Base-by-base conservation (phyloP, 495 filamentous ascomycete species). In the Zalerion maritima region DNA sequence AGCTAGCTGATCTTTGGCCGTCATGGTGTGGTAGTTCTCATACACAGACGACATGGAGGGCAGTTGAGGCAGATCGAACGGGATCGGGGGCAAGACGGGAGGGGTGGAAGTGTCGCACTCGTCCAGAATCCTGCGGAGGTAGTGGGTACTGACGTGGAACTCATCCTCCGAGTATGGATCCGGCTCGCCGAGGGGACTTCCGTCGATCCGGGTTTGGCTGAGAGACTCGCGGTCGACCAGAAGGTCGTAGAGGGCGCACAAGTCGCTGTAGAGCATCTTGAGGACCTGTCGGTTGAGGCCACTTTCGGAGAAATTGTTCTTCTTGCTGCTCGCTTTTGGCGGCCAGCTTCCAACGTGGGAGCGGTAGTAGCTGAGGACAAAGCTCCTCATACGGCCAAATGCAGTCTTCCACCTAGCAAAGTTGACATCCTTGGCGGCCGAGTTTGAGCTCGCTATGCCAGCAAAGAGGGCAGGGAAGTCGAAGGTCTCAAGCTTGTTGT, bases 391-490 rank as follows among this genome's bases (percentile, higher is more conserved):
- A 15, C 71, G 64, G 25, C 64, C 53, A 47, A 87, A 94, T 1
- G 72, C 60, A 1, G 55, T 52, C 45, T 69, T 80, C 89, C 91
- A 96, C 22, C 63, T 62, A 37, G 82, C 80, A 58, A 85, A 97
- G n/a, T 69, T 69, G 26, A 92, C 62, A 13, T 73, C 51, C 48
- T 77, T 85, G 46, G 73, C 72, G 41, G 89, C 83, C 3, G 52
- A 62, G 16, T 63, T 69, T 0, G 74, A 78, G 40, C 76, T 84
- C 32, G 81, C 83, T 33, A 81, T 65, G 21, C 89, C 91, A n/a
- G 80, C 71, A 50, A 91, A 96, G 4, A 94, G 52, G 1, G 81
- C 77, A 0, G 91, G 84, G 45, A 92, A 96, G 24, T 94, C 84
- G 37, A 96, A 96, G 22, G 55, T 67, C 25, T 77, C 64, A 18